Evolutionary conservation across 108 stramenopile genomes (phyloP), one percentile per base, ranked within the genome.

Genomic region (Asterionellopsis glacialis): DNA sequence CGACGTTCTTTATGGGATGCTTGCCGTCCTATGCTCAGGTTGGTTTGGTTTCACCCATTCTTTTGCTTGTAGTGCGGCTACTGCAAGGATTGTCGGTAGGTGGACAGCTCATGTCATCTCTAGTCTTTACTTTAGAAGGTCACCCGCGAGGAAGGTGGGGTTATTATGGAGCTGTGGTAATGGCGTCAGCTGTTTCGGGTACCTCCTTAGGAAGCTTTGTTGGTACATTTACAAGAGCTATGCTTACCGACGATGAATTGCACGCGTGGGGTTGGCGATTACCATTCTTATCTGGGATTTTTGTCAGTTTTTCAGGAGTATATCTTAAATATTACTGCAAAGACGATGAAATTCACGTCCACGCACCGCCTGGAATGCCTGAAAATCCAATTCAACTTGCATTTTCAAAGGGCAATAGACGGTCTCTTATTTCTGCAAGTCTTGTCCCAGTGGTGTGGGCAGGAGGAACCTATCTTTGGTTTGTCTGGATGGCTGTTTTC

Each of bases 51-150:
- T 75, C 87, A 7, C 77, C 79, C 10, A 53, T 80, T 6, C 47
- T 85, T 0, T 54, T 94, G 23, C 28, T 84, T 45, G 11, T 72
- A 9, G 83, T 83, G 47, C 56, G 93, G 50, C 48, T 94, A 64
- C 42, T 88, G 22, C 93, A 94, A 59, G 93, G 93, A 0, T 60
- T 91, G 58, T 67, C 63, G 64, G 93, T 90, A 0, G 91, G 91
- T 10, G 89, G 85, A 4, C 91, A 93, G 66, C 64, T 93, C 11
- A 83, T 85, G 60, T 75, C 80, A 16, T 74, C 76, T 21, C 57
- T 87, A 15, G 81, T 93, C 25, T 90, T 80, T 60, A 85, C 83
- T 0, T 69, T 89, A 10, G 91, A 93, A 59, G 67, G 66, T 26
- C 63, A 64, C 27, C 67, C 72, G 3, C 23, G 15, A 14, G 43